These are phyloP conservation scores for Centrapalus pauciflorus DNA, from an alignment of 129 eudicot genomes.

Conservation along the genomic window DNA sequence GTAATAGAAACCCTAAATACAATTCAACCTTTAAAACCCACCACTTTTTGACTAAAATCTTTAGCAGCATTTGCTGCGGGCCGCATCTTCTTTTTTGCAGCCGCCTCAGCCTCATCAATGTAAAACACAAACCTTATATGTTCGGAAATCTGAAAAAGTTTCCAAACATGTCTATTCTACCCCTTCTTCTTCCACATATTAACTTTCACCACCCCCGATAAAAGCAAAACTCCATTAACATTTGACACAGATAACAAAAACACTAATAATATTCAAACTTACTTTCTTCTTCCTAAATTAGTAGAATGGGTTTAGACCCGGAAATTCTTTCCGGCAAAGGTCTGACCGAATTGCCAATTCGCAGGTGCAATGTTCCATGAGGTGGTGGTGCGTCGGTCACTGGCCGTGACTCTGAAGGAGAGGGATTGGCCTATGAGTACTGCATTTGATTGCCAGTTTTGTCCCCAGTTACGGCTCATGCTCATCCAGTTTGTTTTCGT, in stretches of 20 bases:
- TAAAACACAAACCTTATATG: conserved; percentile 25
- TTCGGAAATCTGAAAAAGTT: conserved; percentile 30
- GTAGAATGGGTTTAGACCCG: conserved; percentile 38
- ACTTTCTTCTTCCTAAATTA: background rate
- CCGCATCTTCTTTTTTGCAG: conserved; percentile 24
- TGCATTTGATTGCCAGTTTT: conserved; percentile 76
- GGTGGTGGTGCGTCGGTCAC: conserved; percentile 74
- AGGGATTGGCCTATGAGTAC: conserved; percentile 69
- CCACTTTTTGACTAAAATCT: conserved; percentile 27
- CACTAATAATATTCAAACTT: background rate
- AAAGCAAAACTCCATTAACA: conserved; percentile 9
- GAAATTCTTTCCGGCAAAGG: conserved; percentile 77
- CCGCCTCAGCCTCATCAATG: conserved; percentile 32
- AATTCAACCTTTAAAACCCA: conserved; percentile 22
- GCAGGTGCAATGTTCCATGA: conserved; percentile 81
- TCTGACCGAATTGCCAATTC: conserved; percentile 84
- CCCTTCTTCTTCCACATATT: conserved; percentile 14
- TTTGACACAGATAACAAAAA: background rate
- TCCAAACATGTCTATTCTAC: conserved; percentile 17
- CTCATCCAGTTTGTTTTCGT: conserved; percentile 64
- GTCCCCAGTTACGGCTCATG: conserved; percentile 93
- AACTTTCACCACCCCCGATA: conserved; percentile 31
- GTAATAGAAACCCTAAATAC: conserved; percentile 27
- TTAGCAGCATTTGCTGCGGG: conserved; percentile 35
- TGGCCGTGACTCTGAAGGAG: conserved; percentile 60